Evolutionary conservation across 2,329 filamentous ascomycete species (phyloP).

Genomic region (Neoscytalidium dimidiatum): DNA sequence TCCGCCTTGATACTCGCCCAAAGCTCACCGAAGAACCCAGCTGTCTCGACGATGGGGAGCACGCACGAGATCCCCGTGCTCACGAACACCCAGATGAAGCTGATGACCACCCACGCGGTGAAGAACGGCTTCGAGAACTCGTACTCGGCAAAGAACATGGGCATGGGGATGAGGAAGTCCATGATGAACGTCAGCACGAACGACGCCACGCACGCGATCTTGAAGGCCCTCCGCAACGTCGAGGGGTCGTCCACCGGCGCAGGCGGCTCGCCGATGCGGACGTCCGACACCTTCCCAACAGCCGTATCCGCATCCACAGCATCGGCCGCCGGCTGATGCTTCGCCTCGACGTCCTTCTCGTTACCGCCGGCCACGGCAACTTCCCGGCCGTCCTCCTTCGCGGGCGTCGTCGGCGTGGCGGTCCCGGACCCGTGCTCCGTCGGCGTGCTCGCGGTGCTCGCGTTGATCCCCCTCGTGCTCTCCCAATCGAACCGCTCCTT

Average conservation of each 20-base stretch:
- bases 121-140: constrained; percentile 45
- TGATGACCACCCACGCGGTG: constrained; percentile 43
- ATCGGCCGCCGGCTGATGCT: not conserved
- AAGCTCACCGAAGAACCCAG: constrained; percentile 31
- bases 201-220: constrained; percentile 38
- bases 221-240: constrained; percentile 37
- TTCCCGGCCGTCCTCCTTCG: not conserved
- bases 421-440: constrained; percentile 16
- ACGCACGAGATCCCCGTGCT: constrained; percentile 42
- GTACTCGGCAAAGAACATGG: constrained; percentile 45
- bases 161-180: constrained; percentile 44
- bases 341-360: not conserved
- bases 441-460: constrained; percentile 22
- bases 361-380: not conserved
- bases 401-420: constrained; percentile 17
- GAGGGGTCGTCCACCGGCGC: constrained; percentile 33
- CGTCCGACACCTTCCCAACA: not conserved
- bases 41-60: constrained; percentile 46
- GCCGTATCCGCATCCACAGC: not conserved
- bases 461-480: constrained; percentile 37
- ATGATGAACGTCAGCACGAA: constrained; percentile 42
- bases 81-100: constrained; percentile 46
- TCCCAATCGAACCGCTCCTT: constrained; percentile 45
- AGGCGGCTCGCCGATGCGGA: constrained; percentile 17
- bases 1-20: constrained; percentile 23